phyloP scores from a whole-genome alignment of 2,329 filamentous ascomycete genomes.

The Penicillium brasilianum region DNA sequence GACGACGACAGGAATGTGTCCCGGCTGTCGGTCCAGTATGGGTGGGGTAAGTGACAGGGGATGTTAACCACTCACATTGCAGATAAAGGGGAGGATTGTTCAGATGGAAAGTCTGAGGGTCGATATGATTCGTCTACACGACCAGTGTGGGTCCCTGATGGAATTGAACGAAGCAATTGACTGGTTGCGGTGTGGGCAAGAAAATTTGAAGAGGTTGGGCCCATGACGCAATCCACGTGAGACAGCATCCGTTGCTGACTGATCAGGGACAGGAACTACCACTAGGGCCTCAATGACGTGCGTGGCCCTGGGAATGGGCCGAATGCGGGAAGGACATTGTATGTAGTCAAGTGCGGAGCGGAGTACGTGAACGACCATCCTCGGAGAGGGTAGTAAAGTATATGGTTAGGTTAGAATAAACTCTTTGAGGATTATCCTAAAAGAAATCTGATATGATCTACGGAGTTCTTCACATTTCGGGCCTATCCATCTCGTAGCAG shows the following conservation, averaged over 20 bases:
- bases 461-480: neutral
- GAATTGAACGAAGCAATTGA: neutral
- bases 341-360: neutral
- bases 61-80: neutral
- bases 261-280: conserved; percentile 7
- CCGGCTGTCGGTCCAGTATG: conserved; percentile 25
- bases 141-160: neutral
- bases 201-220: conserved; percentile 13
- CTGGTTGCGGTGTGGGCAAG: conserved; percentile 14
- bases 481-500: neutral
- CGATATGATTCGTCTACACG: neutral
- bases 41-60: neutral
- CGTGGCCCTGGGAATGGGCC: conserved; percentile 7
- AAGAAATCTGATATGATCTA: neutral
- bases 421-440: neutral
- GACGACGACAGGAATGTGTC: conserved; percentile 44
- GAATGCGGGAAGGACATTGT: neutral
- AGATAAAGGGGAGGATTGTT: neutral
- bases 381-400: too few species aligned
- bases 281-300: neutral
- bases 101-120: too few species aligned
- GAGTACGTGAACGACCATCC: neutral
- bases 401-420: neutral
- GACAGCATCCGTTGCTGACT: neutral
- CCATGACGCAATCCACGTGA: conserved; percentile 26